These are phyloP conservation scores for Globisporangium ultimum DNA, from an alignment of 352 stramenopile species.

Conservation along the genomic window DNA sequence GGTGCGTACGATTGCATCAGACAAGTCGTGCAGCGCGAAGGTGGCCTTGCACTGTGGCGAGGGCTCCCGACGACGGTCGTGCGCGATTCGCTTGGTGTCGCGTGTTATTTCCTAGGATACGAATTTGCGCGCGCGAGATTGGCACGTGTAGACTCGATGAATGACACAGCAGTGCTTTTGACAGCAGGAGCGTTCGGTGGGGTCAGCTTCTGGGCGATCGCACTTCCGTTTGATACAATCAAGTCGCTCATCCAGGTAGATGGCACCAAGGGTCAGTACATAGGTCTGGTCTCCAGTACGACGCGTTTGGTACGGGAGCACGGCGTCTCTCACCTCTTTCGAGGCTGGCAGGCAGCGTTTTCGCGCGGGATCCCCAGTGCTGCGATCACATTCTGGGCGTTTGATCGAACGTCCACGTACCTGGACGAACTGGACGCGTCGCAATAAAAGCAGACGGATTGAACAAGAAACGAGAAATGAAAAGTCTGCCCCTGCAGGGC, in stretches of 20 bases:
- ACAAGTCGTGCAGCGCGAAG: slow-evolving; percentile 58
- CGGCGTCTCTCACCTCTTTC: slow-evolving; percentile 63
- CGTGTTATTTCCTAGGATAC: slow-evolving; percentile 85
- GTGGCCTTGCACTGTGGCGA: slow-evolving; percentile 65
- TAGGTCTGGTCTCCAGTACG: slow-evolving; percentile 36
- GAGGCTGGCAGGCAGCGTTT: slow-evolving; percentile 79
- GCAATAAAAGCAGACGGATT: slow-evolving; percentile 1
- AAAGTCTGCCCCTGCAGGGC: not conserved
- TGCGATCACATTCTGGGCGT: slow-evolving; percentile 81
- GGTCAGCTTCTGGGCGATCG: slow-evolving; percentile 83
- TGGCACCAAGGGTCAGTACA: slow-evolving; percentile 34
- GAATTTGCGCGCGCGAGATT: slow-evolving; percentile 61
- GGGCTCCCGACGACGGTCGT: slow-evolving; percentile 72
- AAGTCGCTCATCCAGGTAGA: slow-evolving; percentile 84
- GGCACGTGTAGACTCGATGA: slow-evolving; percentile 12
- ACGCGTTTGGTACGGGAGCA: slow-evolving; percentile 44
- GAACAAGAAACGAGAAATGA: slow-evolving; percentile 1
- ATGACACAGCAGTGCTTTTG: slow-evolving; percentile 55
- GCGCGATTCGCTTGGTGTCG: slow-evolving; percentile 81
- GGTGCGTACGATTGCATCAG: slow-evolving; percentile 53
- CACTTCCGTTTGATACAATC: slow-evolving; percentile 82
- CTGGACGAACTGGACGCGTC: slow-evolving; percentile 33
- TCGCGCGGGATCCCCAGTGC: slow-evolving; percentile 70
- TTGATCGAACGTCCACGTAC: slow-evolving; percentile 57
- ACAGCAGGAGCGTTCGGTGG: slow-evolving; percentile 68